These are phyloP conservation scores for Mycena galopus DNA, from an alignment of 768 basidiomycete genomes.

Conservation along the genomic window DNA sequence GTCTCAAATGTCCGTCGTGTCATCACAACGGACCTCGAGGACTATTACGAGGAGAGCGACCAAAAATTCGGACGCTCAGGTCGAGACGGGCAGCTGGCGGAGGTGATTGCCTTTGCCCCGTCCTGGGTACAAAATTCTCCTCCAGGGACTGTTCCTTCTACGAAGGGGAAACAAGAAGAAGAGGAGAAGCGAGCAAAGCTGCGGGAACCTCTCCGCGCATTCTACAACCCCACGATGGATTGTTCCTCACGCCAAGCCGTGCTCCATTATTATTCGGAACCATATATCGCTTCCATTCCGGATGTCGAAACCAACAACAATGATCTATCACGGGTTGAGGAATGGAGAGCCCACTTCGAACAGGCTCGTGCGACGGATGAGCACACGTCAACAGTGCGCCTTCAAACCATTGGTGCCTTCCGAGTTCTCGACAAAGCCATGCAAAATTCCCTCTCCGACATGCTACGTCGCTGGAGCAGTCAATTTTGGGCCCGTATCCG, in stretches of 20 bases:
- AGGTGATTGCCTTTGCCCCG: neutral
- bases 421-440: neutral
- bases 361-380: too few species aligned
- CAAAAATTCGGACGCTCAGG: neutral
- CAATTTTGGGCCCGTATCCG: neutral
- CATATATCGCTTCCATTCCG: too few species aligned
- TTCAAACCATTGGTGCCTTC: neutral
- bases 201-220: neutral
- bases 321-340: too few species aligned
- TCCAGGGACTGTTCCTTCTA: too few species aligned
- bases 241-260: too few species aligned
- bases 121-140: neutral
- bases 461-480: constrained; percentile 10
- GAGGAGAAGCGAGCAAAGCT: neutral
- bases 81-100: neutral
- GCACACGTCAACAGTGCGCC: neutral
- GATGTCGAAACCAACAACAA: too few species aligned
- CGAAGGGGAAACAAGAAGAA: neutral
- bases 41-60: too few species aligned
- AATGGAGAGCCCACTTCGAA: too few species aligned
- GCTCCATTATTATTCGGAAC: too few species aligned
- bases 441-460: neutral
- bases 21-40: too few species aligned
- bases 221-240: too few species aligned
- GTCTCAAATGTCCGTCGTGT: too few species aligned